Conservation (phyloP, 129 eudicot species). For the Escallonia herrerae region DNA sequence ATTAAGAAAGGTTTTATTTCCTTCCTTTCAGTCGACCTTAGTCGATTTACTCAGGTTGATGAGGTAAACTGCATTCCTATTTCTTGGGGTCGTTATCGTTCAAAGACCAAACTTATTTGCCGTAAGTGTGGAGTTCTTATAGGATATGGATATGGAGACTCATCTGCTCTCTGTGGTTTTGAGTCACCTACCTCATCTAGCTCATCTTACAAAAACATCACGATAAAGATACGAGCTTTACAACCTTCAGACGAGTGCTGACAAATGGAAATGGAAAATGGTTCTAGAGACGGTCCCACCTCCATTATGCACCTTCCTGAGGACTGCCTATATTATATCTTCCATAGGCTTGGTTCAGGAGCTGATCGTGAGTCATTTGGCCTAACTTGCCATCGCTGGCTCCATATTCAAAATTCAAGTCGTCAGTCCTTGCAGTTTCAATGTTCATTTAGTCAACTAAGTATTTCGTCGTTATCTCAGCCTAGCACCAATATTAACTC, state of each 20-base stretch:
- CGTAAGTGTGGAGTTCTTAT: constrained; percentile 64
- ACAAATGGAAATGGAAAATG: constrained; percentile 13
- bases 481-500: constrained; percentile 22
- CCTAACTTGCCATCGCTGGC: constrained; percentile 75
- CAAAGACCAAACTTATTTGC: constrained; percentile 62
- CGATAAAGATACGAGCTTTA: constrained; percentile 59
- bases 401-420: constrained; percentile 52
- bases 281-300: constrained; percentile 8
- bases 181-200: constrained; percentile 46
- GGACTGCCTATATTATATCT: constrained; percentile 59
- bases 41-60: constrained; percentile 73
- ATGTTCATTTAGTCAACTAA: constrained; percentile 40
- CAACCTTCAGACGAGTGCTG: constrained; percentile 51
- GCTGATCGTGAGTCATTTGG: constrained; percentile 80
- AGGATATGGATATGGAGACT: constrained; percentile 52
- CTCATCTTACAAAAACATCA: constrained; percentile 46
- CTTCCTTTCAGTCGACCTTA: constrained; percentile 57
- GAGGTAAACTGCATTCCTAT: constrained; percentile 52
- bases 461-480: constrained; percentile 24
- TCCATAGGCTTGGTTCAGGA: constrained; percentile 36
- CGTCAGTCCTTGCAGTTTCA: constrained; percentile 61
- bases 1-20: constrained; percentile 65
- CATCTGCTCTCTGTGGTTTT: constrained; percentile 36
- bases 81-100: constrained; percentile 38
- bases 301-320: constrained; percentile 59